Conservation (phyloP, 495 filamentous ascomycete genomes). For the Aeminium ludgeri region DNA sequence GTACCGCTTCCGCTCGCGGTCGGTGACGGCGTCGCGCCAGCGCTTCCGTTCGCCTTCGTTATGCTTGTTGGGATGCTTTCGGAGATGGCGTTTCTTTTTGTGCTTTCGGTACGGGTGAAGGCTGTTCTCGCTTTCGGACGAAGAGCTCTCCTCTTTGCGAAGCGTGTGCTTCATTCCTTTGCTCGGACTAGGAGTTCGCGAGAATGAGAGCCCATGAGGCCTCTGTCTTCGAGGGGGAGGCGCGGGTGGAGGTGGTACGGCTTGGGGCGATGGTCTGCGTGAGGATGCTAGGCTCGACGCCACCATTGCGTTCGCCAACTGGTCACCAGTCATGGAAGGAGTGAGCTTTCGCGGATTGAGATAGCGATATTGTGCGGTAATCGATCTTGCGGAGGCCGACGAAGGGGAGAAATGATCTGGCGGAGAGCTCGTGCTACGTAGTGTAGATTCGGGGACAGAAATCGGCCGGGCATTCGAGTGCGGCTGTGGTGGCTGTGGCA, state of each 20-base stretch:
- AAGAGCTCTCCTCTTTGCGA: constrained; percentile 28
- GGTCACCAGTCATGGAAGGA: constrained; percentile 32
- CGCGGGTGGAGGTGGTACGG: constrained; percentile 26
- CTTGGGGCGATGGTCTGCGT: constrained; percentile 38
- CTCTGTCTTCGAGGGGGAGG: constrained; percentile 17
- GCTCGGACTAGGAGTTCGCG: constrained; percentile 37
- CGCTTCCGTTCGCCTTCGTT: constrained; percentile 70
- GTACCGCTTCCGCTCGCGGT: constrained; percentile 71
- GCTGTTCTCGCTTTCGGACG: constrained; percentile 42
- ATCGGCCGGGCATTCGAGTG: constrained; percentile 1
- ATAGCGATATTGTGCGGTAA: constrained; percentile 9
- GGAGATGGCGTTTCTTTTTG: constrained; percentile 29
- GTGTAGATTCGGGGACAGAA: background rate
- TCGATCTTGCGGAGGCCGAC: constrained; percentile 8
- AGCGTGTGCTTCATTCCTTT: constrained; percentile 56
- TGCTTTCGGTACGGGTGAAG: constrained; percentile 31
- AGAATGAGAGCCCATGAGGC: constrained; percentile 32
- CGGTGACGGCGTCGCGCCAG: constrained; percentile 66
- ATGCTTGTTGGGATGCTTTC: constrained; percentile 66
- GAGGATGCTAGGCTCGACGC: constrained; percentile 72
- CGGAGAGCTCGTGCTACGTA: background rate
- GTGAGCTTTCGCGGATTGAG: constrained; percentile 20
- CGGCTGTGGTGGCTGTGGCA: background rate
- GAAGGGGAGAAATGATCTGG: constrained; percentile 2
- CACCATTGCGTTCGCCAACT: constrained; percentile 59